Conservation (phyloP, 805 yeast species). For the Barnettozyma salicaria region DNA sequence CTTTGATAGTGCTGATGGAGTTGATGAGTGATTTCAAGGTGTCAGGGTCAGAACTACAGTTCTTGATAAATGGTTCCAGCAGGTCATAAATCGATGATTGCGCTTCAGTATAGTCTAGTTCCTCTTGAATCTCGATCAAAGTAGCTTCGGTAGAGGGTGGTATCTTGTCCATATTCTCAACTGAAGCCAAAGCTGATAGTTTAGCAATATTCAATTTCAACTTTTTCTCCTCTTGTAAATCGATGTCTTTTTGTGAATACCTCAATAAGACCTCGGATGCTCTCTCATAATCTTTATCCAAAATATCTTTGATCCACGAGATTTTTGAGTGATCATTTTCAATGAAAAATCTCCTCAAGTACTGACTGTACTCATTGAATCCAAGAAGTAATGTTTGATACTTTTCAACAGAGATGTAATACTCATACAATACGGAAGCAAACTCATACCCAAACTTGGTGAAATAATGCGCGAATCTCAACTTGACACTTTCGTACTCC, state of each 20-base stretch:
- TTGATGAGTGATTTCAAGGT: no score
- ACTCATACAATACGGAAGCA: constrained; percentile 56
- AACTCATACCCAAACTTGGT: constrained; percentile 60
- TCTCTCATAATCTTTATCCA: constrained; percentile 40
- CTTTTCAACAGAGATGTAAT: constrained; percentile 48
- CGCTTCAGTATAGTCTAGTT: constrained; percentile 41
- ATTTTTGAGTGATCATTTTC: constrained; percentile 44
- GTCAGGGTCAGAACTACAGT: constrained; percentile 16
- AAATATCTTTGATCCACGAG: constrained; percentile 67
- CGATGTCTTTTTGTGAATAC: constrained; percentile 37
- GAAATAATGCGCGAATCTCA: constrained; percentile 45
- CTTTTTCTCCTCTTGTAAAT: constrained; percentile 40
- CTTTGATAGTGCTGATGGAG: no score
- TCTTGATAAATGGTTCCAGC: constrained; percentile 23
- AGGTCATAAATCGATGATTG: constrained; percentile 37
- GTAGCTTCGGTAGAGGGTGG: constrained; percentile 15
- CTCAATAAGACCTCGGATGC: constrained; percentile 46
- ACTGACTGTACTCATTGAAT: constrained; percentile 46
- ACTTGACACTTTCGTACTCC: constrained; percentile 15
- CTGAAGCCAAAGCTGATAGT: constrained; percentile 47
- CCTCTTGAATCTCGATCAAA: constrained; percentile 43
- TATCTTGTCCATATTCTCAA: constrained; percentile 14
- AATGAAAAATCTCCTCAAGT: constrained; percentile 46
- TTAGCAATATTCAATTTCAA: constrained; percentile 68
- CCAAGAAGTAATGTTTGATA: constrained; percentile 48